Base-by-base conservation (phyloP, 345 rosid species). In the Populus davidiana region DNA sequence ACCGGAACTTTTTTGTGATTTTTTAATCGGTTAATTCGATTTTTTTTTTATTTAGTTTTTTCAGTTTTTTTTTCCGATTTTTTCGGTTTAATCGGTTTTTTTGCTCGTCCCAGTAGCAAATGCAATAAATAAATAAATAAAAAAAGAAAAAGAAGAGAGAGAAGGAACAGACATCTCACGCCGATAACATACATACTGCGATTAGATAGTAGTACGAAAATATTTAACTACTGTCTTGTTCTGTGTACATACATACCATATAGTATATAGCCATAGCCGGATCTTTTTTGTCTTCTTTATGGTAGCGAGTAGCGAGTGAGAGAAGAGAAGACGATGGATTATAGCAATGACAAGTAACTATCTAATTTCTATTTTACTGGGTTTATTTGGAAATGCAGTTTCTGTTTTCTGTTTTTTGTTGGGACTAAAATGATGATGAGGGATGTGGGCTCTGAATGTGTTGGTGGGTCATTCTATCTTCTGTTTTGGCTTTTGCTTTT, bases 321-420 rank as follows among this genome's bases (percentile, higher is more conserved):
- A 20, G 43, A 56, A 27, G 68, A n/a, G 29, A 69, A 78, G 72
- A 78, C 61, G 79, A 86, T 87, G 90, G 87, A 84, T 76, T 83
- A 83, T 81, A 80, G 72, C 67, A 78, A 76, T 21, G 81, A 77
- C 81, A 73, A 77, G 90, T 87, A 86, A 64, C 71, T 76, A 54
- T 59, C 73, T 11, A 44, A 12, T 54, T 10, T 52, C 35, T 67
- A 10, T 62, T 18, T 44, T n/a, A 13, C 16, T 74, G 75, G 25
- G 67, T 78, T 25, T 25, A 16, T 43, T 73, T 67, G 44, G 35
- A 21, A 50, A 62, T 75, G 76, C 75, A 68, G 74, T 73, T 56
- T 20, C 20, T 39, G 5, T 73, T 33, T 10, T 2, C 5, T 20
- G n/a, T 17, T 31, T 75, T n/a, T 64, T 29, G 38, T 70, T 62